Evolutionary conservation across 2,329 filamentous ascomycete species (phyloP), one percentile per base, ranked within the genome.

Genomic region (Scedosporium dehoogii): DNA sequence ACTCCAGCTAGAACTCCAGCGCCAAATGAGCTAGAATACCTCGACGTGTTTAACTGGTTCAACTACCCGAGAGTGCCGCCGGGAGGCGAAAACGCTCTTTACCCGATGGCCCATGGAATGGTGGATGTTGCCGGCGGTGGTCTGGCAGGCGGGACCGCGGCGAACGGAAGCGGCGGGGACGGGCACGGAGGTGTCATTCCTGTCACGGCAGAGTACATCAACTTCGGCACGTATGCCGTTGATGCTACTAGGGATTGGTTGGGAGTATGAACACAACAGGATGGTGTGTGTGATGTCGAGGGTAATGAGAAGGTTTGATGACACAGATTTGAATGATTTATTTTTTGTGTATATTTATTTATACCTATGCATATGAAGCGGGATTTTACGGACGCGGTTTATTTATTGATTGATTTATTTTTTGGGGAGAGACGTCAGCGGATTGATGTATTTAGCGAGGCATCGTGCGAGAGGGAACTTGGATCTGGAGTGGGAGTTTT

Each of bases 11-110:
- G 85, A 65, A 89, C 87, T 33, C 89, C 90, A 0, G 89, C 86
- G 9, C 84, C 89, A 1, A 91, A 94, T 67, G 91, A 96, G 70
- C 78, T 96, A 3, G 92, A 96, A 71, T 96, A 96, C 71, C 78
- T 96, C 2, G 92, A 96, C 68, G 90, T 96, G 0, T 96, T 97
- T 71, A 91, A 94, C 68, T 96, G 96, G 71, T 97, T 96, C 79
- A 96, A 96, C 71, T 86, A 96, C 62, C 92, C 92, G 1, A 80
- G 91, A 18, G 76, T 96, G 25, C 82, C 84, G 0, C 73, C 82
- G 23, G 76, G 76, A 33, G 73, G 75, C 10, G 76, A 78, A 60
- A 70, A 69, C 41, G 58, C 60, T 6, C 51, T 62, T 18, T 62
- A 59, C 42, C 60, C 61, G n/a, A 58, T 64, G 18, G 63, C 63